Percentiles rank a stretch among this genome's conserved stretches.
Evolutionary conservation across 208 protist genomes (phyloP).

Genomic region (Leishmania aethiopica): DNA sequence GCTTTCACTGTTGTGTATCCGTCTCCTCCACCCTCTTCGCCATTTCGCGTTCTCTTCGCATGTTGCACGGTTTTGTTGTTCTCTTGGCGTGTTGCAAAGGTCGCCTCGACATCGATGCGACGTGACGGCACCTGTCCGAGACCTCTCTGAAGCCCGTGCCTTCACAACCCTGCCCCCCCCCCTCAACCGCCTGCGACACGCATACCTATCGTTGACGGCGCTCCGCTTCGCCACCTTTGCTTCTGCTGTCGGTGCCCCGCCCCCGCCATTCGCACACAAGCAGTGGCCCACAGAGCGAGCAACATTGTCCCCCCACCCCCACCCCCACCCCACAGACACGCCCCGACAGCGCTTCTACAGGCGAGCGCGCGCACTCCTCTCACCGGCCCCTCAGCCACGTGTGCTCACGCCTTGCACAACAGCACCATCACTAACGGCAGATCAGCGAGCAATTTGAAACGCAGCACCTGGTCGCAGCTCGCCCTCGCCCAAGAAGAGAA

Average conservation of each 20-base stretch:
- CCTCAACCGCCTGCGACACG: not conserved
- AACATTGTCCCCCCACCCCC: not conserved
- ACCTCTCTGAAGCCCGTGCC: not conserved
- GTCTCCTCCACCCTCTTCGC: not conserved
- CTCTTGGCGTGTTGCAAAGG: not conserved
- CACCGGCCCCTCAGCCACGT: not conserved
- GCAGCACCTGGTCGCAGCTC: not conserved
- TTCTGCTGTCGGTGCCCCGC: not conserved
- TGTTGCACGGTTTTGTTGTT: not conserved
- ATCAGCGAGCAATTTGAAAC: not conserved
- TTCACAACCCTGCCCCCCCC: not conserved
- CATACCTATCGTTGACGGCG: not conserved
- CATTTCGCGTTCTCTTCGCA: not conserved
- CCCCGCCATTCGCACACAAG: not conserved
- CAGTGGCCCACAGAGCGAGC: not conserved
- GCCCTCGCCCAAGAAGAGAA: not conserved
- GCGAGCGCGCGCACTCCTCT: not conserved
- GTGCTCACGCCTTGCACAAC: not conserved
- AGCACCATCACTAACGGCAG: not conserved
- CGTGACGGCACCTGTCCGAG: not conserved
- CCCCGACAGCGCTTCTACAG: not conserved
- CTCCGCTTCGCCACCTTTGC: not conserved
- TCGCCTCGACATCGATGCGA: not conserved
- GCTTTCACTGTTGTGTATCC: constrained; percentile 7
- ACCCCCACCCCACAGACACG: not conserved